phyloP scores from a whole-genome alignment of 352 stramenopile species.

The Phytophthora citricola region DNA sequence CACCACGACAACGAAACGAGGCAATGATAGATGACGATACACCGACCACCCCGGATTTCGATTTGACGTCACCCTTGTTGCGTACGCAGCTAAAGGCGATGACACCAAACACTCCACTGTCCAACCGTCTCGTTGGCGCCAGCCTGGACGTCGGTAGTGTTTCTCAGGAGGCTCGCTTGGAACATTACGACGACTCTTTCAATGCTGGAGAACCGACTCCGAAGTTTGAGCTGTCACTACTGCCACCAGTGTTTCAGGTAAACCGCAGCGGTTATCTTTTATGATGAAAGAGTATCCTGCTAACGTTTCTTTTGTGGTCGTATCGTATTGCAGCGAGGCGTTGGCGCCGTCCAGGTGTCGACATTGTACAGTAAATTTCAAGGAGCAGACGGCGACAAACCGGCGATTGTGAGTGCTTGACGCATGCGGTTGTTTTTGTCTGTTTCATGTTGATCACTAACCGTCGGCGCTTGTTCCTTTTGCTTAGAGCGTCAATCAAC shows the following conservation, averaged over 20 bases:
- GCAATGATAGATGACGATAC: constrained; percentile 60
- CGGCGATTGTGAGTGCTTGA: constrained; percentile 64
- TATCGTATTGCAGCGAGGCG: constrained; percentile 54
- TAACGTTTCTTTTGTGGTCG: constrained; percentile 15
- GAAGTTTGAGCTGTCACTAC: constrained; percentile 75
- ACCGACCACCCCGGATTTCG: constrained; percentile 64
- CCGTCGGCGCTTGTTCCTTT: constrained; percentile 7
- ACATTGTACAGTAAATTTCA: constrained; percentile 90
- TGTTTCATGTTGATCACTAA: constrained; percentile 26
- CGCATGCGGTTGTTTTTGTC: constrained; percentile 17
- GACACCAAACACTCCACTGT: constrained; percentile 84
- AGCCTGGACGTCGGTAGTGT: constrained; percentile 75
- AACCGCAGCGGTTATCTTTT: background rate
- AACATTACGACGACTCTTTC: constrained; percentile 78
- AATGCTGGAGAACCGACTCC: constrained; percentile 66
- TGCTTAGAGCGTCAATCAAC: constrained; percentile 69
- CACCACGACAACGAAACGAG: constrained; percentile 36
- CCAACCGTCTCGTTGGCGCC: constrained; percentile 83
- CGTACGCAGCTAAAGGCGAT: constrained; percentile 85
- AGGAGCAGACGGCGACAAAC: constrained; percentile 49
- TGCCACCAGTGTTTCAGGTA: constrained; percentile 83
- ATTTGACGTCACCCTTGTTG: constrained; percentile 80
- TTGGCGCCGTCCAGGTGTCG: constrained; percentile 83
- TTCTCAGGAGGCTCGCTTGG: constrained; percentile 69
- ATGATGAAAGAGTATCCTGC: background rate